Evolutionary conservation across 2,329 filamentous ascomycete genomes (phyloP).

Genomic region (Fusarium agapanthi): DNA sequence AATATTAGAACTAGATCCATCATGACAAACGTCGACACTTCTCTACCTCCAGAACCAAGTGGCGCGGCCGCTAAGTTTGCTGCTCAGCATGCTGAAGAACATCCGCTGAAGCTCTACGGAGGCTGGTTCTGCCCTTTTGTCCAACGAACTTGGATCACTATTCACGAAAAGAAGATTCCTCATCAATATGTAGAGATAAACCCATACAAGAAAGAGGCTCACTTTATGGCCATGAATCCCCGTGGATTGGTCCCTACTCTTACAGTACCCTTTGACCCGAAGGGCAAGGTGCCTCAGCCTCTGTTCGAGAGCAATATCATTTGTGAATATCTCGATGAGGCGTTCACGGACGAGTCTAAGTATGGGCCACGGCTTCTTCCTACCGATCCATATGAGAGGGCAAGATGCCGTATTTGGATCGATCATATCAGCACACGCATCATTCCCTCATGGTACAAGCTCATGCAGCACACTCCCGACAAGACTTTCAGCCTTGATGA

Average conservation of each 20-base stretch:
- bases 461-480: slow-evolving; percentile 63
- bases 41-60: slow-evolving; percentile 56
- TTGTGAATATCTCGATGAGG: slow-evolving; percentile 80
- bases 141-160: slow-evolving; percentile 76
- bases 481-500: slow-evolving; percentile 60
- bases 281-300: slow-evolving; percentile 57
- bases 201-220: slow-evolving; percentile 76
- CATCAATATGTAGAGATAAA: slow-evolving; percentile 84
- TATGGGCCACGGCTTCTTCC: slow-evolving; percentile 65
- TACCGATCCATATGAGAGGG: slow-evolving; percentile 68
- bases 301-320: slow-evolving; percentile 79
- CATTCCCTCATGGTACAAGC: slow-evolving; percentile 73
- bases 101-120: slow-evolving; percentile 72
- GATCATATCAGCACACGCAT: slow-evolving; percentile 75
- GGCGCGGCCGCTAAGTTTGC: slow-evolving; percentile 60
- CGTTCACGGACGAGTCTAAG: slow-evolving; percentile 59
- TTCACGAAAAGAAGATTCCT: slow-evolving; percentile 76
- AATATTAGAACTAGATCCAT: not conserved
- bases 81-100: slow-evolving; percentile 54
- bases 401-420: slow-evolving; percentile 75
- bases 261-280: slow-evolving; percentile 51
- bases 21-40: slow-evolving; percentile 60
- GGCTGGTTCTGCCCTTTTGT: slow-evolving; percentile 80
- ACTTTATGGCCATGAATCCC: slow-evolving; percentile 76
- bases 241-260: slow-evolving; percentile 80